These are phyloP conservation scores for Avicennia marina DNA, from an alignment of 257 asterid genomes.

Conservation along the genomic window DNA sequence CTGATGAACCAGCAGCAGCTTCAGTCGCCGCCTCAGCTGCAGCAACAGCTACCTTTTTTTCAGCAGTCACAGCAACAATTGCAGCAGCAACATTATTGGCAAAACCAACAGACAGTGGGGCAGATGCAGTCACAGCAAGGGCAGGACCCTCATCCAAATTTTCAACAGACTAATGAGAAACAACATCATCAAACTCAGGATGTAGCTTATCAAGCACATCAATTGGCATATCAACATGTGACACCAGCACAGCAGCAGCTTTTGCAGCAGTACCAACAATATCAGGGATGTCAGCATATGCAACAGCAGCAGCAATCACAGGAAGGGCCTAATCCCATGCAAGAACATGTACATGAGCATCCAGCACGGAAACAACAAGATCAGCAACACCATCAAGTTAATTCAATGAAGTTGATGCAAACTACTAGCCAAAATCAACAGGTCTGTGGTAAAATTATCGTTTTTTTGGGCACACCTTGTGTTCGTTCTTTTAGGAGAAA, in stretches of 20 bases:
- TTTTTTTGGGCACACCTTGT: neutral
- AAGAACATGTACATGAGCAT: conserved; percentile 30
- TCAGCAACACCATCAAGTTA: conserved; percentile 23
- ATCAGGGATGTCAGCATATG: conserved; percentile 42
- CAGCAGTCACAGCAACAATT: conserved; percentile 32
- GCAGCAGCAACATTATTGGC: conserved; percentile 33
- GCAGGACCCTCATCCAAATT: conserved; percentile 21
- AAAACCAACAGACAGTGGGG: conserved; percentile 13
- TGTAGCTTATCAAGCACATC: conserved; percentile 42
- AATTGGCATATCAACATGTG: conserved; percentile 45
- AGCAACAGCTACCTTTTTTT: conserved; percentile 22
- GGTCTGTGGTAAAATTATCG: conserved; percentile 17
- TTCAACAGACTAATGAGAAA: conserved; percentile 17
- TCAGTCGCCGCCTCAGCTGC: conserved; percentile 21
- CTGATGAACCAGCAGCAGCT: conserved; percentile 15
- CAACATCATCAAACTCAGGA: conserved; percentile 37
- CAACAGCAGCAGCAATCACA: conserved; percentile 40
- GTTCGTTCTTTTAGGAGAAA: neutral
- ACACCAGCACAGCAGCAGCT: conserved; percentile 44
- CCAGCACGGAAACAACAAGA: conserved; percentile 30
- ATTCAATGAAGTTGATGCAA: conserved; percentile 11
- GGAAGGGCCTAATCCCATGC: conserved; percentile 33
- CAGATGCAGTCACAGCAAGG: conserved; percentile 32
- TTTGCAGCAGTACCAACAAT: conserved; percentile 69
- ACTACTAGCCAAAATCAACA: conserved; percentile 29